Evolutionary conservation across 768 basidiomycete genomes (phyloP).

Genomic region (Leccinellum albellum): DNA sequence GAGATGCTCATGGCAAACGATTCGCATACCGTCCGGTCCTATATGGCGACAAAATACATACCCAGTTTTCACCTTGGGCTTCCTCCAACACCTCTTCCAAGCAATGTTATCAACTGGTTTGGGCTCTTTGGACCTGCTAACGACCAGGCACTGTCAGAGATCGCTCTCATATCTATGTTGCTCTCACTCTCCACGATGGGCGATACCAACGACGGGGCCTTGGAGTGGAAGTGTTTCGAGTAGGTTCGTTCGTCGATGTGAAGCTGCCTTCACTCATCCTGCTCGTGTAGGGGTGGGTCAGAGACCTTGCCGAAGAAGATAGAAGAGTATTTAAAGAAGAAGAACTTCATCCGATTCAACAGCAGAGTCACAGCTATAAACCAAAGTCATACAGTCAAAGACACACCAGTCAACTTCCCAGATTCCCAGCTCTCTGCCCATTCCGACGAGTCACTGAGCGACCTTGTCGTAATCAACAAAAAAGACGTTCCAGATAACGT

Average conservation of each 20-base stretch:
- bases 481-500: background rate
- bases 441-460: background rate
- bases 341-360: background rate
- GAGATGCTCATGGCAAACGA: constrained; percentile 25
- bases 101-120: constrained; percentile 28
- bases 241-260: background rate
- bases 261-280: background rate
- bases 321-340: background rate
- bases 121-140: background rate
- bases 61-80: constrained; percentile 15
- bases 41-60: constrained; percentile 18
- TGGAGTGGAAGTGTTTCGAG: constrained; percentile 10
- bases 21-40: constrained; percentile 22
- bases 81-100: constrained; percentile 12
- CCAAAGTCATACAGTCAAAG: background rate
- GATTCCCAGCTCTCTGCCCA: background rate
- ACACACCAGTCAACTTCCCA: background rate
- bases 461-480: background rate
- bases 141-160: background rate
- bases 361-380: constrained; percentile 4
- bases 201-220: background rate
- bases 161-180: background rate
- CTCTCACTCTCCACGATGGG: background rate
- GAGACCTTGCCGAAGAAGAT: constrained; percentile 7
- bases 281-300: background rate